Evolutionary conservation across 352 stramenopile genomes (phyloP).

Genomic region (Phytophthora lateralis): DNA sequence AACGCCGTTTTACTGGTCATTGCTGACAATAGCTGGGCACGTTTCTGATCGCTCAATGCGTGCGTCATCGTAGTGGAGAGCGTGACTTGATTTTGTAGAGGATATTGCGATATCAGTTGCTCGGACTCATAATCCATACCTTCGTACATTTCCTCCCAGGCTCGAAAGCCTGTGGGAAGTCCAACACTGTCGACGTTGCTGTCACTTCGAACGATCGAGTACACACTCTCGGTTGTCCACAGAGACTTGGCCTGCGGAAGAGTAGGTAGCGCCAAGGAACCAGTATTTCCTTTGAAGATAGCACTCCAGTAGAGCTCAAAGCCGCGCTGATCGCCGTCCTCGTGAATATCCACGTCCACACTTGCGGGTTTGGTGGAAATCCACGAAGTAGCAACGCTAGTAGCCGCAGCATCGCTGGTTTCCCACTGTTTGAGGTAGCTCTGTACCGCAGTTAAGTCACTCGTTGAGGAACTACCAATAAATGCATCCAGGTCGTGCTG

Average conservation of each 20-base stretch:
- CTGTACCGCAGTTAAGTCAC: conserved; percentile 34
- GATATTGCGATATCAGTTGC: conserved; percentile 44
- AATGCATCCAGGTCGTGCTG: conserved; percentile 30
- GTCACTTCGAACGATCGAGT: conserved; percentile 47
- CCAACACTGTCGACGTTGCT: conserved; percentile 13
- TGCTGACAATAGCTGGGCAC: conserved; percentile 26
- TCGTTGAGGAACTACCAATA: conserved; percentile 7
- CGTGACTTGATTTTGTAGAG: conserved; percentile 28
- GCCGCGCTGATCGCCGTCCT: conserved; percentile 44
- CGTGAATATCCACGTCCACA: conserved; percentile 50
- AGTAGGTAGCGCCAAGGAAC: conserved; percentile 29
- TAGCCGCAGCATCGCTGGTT: conserved; percentile 40
- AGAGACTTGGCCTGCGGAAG: conserved; percentile 48
- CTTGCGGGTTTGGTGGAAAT: conserved; percentile 30
- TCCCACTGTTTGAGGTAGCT: conserved; percentile 58
- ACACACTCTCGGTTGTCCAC: conserved; percentile 45
- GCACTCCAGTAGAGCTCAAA: conserved; percentile 57
- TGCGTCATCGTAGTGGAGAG: conserved; percentile 22
- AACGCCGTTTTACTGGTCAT: conserved; percentile 42
- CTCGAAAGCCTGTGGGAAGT: conserved; percentile 55
- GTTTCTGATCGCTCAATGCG: conserved; percentile 29
- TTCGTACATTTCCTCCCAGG: conserved; percentile 67
- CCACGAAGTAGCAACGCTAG: conserved; percentile 45
- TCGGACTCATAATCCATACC: conserved; percentile 61
- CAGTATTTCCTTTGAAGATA: conserved; percentile 21